Conservation (phyloP, 805 yeast genomes). For the Lachancea dasiensis region DNA sequence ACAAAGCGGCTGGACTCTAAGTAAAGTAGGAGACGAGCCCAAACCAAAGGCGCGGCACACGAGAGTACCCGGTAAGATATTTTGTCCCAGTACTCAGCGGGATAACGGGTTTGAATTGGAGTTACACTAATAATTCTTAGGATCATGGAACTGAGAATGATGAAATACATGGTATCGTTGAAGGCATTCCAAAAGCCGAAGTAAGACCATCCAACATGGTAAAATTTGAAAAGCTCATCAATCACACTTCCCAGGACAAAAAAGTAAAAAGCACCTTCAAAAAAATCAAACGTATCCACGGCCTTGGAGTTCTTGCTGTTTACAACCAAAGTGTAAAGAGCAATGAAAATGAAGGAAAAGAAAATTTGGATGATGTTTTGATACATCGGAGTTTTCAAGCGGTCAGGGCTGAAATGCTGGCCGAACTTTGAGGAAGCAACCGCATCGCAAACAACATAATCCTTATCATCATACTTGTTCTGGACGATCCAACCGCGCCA, state of each 20-base stretch:
- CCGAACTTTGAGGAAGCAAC: slow-evolving; percentile 48
- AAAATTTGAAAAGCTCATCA: slow-evolving; percentile 66
- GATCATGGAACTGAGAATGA: slow-evolving; percentile 47
- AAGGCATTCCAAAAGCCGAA: slow-evolving; percentile 75
- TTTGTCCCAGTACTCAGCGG: slow-evolving; percentile 39
- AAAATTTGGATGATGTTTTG: slow-evolving; percentile 69
- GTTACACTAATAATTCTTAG: slow-evolving; percentile 42
- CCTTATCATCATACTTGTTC: slow-evolving; percentile 59
- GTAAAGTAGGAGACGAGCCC: slow-evolving; percentile 71
- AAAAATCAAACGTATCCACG: slow-evolving; percentile 35
- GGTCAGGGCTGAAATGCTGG: slow-evolving; percentile 71
- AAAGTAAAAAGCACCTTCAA: slow-evolving; percentile 54
- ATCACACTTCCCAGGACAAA: slow-evolving; percentile 60
- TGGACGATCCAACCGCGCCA: slow-evolving; percentile 94
- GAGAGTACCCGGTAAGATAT: slow-evolving; percentile 66
- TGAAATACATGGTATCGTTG: slow-evolving; percentile 60
- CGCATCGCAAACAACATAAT: slow-evolving; percentile 59
- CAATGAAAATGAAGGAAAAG: slow-evolving; percentile 58
- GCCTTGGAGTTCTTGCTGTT: slow-evolving; percentile 43
- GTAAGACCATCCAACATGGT: slow-evolving; percentile 69
- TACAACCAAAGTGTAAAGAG: slow-evolving; percentile 56
- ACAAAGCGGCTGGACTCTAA: slow-evolving; percentile 76
- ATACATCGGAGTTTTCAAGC: slow-evolving; percentile 79
- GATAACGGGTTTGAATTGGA: slow-evolving; percentile 22
- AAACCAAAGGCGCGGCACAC: slow-evolving; percentile 79